Conservation (phyloP, 2,329 filamentous ascomycete species). For the Exophiala sp. region DNA sequence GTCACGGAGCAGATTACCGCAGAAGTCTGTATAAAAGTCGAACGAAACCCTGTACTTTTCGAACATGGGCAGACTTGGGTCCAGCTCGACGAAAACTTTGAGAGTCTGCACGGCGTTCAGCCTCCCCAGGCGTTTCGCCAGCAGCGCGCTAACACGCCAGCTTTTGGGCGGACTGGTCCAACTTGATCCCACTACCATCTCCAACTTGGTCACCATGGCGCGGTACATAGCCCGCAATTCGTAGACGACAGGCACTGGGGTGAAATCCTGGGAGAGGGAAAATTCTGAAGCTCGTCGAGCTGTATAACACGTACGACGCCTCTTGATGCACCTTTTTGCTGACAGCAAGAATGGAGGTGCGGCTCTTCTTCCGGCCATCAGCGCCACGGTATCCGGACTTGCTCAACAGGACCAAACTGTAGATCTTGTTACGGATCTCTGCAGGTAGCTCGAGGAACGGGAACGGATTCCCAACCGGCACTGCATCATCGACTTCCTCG, state of each 20-base stretch:
- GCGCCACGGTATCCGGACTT: constrained; percentile 28
- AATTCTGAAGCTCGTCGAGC: constrained; percentile 48
- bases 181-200: constrained; percentile 54
- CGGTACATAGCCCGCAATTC: constrained; percentile 49
- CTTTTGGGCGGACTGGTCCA: constrained; percentile 52
- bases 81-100: constrained; percentile 53
- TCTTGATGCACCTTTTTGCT: constrained; percentile 46
- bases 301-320: constrained; percentile 48
- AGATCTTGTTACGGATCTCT: constrained; percentile 49
- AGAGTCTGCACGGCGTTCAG: constrained; percentile 41
- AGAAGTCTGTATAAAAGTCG: constrained; percentile 54
- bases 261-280: constrained; percentile 50
- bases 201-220: constrained; percentile 47
- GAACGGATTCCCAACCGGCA: constrained; percentile 35
- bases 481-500: constrained; percentile 8
- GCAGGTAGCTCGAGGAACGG: constrained; percentile 49
- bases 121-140: constrained; percentile 37
- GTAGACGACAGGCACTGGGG: constrained; percentile 40
- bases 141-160: constrained; percentile 47
- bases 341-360: constrained; percentile 35
- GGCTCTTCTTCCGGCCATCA: constrained; percentile 14
- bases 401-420: constrained; percentile 29
- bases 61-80: constrained; percentile 50
- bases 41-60: constrained; percentile 52
- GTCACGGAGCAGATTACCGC: constrained; percentile 44